Conservation (phyloP, 2,329 filamentous ascomycete species). For the Pyrenophora teres region DNA sequence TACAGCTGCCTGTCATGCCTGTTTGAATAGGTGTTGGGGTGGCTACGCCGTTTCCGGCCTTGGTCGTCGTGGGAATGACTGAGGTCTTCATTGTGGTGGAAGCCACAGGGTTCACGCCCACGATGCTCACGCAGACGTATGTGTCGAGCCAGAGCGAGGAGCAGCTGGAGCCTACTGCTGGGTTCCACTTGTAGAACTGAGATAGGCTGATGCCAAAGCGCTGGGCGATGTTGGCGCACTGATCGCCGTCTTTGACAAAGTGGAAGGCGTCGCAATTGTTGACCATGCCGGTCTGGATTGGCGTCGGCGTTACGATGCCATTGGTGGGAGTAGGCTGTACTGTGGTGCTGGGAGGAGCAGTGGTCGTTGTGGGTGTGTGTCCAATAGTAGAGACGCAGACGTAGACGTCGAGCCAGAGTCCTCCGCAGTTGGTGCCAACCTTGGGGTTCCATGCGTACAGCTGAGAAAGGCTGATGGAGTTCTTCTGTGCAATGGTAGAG, state of each 20-base stretch:
- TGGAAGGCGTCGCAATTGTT: slow-evolving; percentile 11
- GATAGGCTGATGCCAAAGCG: background rate
- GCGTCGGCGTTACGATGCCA: background rate
- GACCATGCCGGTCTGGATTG: slow-evolving; percentile 6
- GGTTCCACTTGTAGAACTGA: slow-evolving; percentile 11
- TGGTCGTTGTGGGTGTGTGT: background rate
- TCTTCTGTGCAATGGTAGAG: background rate
- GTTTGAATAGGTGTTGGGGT: slow-evolving; percentile 1
- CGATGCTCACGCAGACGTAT: slow-evolving; percentile 1
- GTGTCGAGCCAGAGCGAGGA: background rate
- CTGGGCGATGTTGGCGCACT: background rate
- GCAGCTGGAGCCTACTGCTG: background rate
- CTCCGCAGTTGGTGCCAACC: background rate
- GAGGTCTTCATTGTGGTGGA: background rate
- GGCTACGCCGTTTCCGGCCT: background rate
- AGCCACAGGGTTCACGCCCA: background rate
- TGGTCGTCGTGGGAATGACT: background rate
- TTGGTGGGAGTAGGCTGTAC: background rate
- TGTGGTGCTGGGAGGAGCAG: background rate
- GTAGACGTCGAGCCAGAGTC: background rate
- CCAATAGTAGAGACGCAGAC: background rate
- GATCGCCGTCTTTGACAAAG: background rate
- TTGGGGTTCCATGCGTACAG: background rate
- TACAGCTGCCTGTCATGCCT: slow-evolving; percentile 9
- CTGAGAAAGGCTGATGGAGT: background rate